Evolutionary conservation across 2,329 filamentous ascomycete genomes (phyloP).

Genomic region (Colletotrichum sojae): DNA sequence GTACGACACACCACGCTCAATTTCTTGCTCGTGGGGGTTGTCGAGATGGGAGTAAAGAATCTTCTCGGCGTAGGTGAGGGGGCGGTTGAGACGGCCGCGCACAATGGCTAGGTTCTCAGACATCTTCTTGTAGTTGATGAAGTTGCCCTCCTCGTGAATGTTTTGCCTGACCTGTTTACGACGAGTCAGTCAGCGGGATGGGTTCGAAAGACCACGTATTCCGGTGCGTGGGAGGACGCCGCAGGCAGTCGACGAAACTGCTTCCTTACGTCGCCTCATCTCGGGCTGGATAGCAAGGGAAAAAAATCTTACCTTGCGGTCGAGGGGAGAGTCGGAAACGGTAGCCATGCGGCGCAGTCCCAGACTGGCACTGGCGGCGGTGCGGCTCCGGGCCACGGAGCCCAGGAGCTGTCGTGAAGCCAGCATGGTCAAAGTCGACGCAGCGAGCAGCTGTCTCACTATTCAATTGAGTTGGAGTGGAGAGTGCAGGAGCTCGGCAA

Average conservation of each 20-base stretch:
- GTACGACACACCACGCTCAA: constrained; percentile 95
- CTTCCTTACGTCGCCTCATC: neutral
- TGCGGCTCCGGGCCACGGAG: constrained; percentile 73
- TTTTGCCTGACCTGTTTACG: constrained; percentile 83
- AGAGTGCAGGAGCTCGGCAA: constrained; percentile 38
- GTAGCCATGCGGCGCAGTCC: constrained; percentile 84
- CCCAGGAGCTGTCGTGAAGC: constrained; percentile 80
- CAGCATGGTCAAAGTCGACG: constrained; percentile 71
- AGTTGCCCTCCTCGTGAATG: constrained; percentile 95
- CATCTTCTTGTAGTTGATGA: constrained; percentile 99
- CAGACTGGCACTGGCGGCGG: constrained; percentile 68
- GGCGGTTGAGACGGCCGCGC: constrained; percentile 88
- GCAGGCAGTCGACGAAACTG: neutral
- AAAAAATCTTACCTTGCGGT: constrained; percentile 80
- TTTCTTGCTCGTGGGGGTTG: constrained; percentile 95
- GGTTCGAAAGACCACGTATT: neutral
- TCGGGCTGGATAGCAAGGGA: neutral
- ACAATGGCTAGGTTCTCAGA: constrained; percentile 96
- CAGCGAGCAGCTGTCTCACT: constrained; percentile 40
- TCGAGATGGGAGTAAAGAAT: constrained; percentile 99
- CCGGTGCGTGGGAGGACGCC: neutral
- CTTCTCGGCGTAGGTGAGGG: constrained; percentile 97
- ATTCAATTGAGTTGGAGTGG: constrained; percentile 50
- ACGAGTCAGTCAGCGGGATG: constrained; percentile 19
- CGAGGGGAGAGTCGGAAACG: constrained; percentile 86